These are phyloP conservation scores for Leccinum variabile DNA, from an alignment of 1,284 basidiomycete species.

Conservation along the genomic window DNA sequence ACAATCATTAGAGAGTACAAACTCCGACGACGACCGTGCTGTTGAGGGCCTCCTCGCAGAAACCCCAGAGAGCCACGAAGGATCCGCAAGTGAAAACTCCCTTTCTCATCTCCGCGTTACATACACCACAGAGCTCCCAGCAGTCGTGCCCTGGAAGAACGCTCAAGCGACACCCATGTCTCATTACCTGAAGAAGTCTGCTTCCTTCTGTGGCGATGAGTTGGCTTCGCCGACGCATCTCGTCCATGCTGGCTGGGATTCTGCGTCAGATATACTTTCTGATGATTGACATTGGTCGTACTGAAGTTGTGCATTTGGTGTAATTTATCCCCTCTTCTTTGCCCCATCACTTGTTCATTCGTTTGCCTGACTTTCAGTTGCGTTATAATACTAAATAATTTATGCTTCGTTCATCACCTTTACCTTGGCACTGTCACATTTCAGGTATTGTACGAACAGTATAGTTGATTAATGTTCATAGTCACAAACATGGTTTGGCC, in stretches of 20 bases:
- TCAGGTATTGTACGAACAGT: conserved; percentile 33
- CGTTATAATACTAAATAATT: conserved; percentile 34
- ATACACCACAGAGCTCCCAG: conserved; percentile 37
- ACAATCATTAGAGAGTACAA: conserved; percentile 37
- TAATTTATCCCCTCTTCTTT: conserved; percentile 30
- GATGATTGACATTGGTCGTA: conserved; percentile 33
- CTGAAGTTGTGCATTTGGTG: conserved; percentile 12
- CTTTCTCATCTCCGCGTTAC: conserved; percentile 41
- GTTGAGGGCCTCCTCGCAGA: conserved; percentile 37
- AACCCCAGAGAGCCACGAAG: conserved; percentile 33
- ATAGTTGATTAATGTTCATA: conserved; percentile 37
- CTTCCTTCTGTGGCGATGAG: conserved; percentile 41
- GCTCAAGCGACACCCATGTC: conserved; percentile 39
- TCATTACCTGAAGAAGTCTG: conserved; percentile 39
- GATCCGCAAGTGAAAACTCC: conserved; percentile 33
- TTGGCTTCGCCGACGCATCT: conserved; percentile 46
- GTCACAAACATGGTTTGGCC: conserved; percentile 21
- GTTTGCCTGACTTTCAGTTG: conserved; percentile 20
- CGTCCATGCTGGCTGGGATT: conserved; percentile 60
- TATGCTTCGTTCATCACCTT: conserved; percentile 22
- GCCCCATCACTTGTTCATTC: conserved; percentile 20
- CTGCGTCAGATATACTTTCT: conserved; percentile 45
- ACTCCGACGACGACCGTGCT: conserved; percentile 39
- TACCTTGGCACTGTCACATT: conserved; percentile 11
- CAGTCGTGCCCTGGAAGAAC: conserved; percentile 43